Conservation (phyloP, 2,329 filamentous ascomycete genomes). For the Aspergillus terreus region DNA sequence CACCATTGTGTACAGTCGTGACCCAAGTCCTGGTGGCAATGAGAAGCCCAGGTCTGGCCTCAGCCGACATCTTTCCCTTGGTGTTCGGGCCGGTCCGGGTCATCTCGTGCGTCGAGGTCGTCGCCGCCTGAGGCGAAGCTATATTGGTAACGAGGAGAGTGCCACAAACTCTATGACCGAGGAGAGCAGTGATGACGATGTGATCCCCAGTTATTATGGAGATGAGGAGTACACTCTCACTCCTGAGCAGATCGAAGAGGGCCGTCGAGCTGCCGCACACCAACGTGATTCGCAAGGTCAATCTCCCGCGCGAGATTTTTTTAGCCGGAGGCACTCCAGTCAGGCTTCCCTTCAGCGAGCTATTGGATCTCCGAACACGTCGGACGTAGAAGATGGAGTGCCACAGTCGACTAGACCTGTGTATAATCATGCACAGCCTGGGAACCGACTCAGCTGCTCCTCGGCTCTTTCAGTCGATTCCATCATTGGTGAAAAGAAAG, state of each 20-base stretch:
- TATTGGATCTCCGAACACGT: slow-evolving; percentile 23
- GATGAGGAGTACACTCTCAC: slow-evolving; percentile 40
- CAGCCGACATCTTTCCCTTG: slow-evolving; percentile 36
- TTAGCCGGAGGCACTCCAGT: slow-evolving; percentile 23
- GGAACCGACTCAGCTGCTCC: slow-evolving; percentile 36
- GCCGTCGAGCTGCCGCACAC: slow-evolving; percentile 20
- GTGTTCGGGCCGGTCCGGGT: slow-evolving; percentile 39
- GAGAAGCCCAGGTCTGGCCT: slow-evolving; percentile 29
- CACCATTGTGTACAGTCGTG: slow-evolving; percentile 38
- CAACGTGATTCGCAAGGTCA: slow-evolving; percentile 14
- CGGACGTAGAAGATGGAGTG: slow-evolving; percentile 32
- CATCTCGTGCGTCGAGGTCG: slow-evolving; percentile 30
- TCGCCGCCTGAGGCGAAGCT: slow-evolving; percentile 22
- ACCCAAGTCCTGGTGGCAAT: slow-evolving; percentile 30
- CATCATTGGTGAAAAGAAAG: slow-evolving; percentile 58
- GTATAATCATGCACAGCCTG: slow-evolving; percentile 24
- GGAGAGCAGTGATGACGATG: slow-evolving; percentile 36
- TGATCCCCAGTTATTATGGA: slow-evolving; percentile 32
- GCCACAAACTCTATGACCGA: slow-evolving; percentile 27
- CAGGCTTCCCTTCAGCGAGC: slow-evolving; percentile 20
- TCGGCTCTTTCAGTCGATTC: slow-evolving; percentile 54
- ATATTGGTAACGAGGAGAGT: slow-evolving; percentile 27
- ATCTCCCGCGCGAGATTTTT: slow-evolving; percentile 14
- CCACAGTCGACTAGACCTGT: slow-evolving; percentile 23
- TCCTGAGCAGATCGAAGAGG: slow-evolving; percentile 31